Conservation (phyloP, 2,329 filamentous ascomycete species). For the Myotisia sp. region DNA sequence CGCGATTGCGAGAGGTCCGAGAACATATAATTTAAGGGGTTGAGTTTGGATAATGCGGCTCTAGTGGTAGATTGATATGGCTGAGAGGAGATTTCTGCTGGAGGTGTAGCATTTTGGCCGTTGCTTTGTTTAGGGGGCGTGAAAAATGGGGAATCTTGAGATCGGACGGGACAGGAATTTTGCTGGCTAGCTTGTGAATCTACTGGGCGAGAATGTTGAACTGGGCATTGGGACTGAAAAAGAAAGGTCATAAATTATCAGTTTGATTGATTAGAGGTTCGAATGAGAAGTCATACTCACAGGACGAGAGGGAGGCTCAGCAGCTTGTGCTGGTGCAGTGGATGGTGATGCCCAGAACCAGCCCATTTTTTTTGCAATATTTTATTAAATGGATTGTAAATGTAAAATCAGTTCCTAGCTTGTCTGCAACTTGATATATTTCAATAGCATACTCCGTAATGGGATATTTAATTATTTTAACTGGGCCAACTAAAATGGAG, state of each 20-base stretch:
- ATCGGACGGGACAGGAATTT: conserved; percentile 32
- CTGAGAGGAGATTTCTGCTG: conserved; percentile 16
- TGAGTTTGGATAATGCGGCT: conserved; percentile 51
- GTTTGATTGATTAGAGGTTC: too few relatives aligned
- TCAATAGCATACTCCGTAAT: too few relatives aligned
- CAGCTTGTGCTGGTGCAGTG: conserved; percentile 35
- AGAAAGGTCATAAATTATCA: background rate
- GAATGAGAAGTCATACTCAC: conserved; percentile 28
- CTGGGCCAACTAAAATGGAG: too few relatives aligned
- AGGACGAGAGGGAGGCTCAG: conserved; percentile 38
- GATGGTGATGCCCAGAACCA: conserved; percentile 55
- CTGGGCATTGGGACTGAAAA: conserved; percentile 51
- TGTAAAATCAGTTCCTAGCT: too few relatives aligned
- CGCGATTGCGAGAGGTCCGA: conserved; percentile 66
- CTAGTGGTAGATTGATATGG: conserved; percentile 21
- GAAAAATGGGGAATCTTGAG: conserved; percentile 37
- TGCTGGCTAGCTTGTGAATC: conserved; percentile 19
- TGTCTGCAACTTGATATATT: too few relatives aligned
- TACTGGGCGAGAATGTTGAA: conserved; percentile 39
- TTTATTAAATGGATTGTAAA: conserved; percentile 4
- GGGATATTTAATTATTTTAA: too few relatives aligned
- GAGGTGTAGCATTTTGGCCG: conserved; percentile 18
- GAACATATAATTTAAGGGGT: conserved; percentile 94
- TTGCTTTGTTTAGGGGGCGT: conserved; percentile 20
- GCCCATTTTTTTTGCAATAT: conserved; percentile 37